These are phyloP conservation scores for Rossbeevera mucosa DNA, from an alignment of 768 basidiomycete genomes.

Conservation along the genomic window DNA sequence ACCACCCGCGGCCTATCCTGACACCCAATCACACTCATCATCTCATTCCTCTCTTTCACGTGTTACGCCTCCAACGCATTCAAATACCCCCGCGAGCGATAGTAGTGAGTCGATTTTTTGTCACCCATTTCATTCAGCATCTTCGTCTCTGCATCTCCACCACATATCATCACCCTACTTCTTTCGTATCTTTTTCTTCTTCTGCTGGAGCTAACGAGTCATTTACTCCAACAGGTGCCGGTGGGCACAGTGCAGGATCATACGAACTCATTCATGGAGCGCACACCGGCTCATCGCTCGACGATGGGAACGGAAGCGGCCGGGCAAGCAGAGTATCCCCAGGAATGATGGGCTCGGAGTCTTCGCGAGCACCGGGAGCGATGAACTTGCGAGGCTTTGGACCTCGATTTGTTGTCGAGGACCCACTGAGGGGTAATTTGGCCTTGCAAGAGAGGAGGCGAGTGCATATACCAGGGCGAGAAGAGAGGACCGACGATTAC, in stretches of 20 bases:
- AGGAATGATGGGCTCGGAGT: conserved; percentile 6
- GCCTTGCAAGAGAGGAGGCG: conserved; percentile 2
- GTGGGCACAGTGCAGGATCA: conserved; percentile 17
- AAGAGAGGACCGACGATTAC: not conserved
- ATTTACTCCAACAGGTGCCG: conserved; percentile 12
- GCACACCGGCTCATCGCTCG: conserved; percentile 18
- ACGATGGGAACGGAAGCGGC: conserved; percentile 12
- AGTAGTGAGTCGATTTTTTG: conserved; percentile 19
- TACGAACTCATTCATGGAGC: conserved; percentile 21
- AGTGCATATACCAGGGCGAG: not conserved
- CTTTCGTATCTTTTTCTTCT: not conserved
- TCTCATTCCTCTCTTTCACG: conserved; percentile 17
- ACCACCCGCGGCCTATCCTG: not conserved
- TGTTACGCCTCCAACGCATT: conserved; percentile 22
- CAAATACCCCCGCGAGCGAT: conserved; percentile 26
- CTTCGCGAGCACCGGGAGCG: conserved; percentile 9
- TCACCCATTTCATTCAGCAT: not conserved
- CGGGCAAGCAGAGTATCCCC: conserved; percentile 13
- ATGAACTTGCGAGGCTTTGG: not conserved
- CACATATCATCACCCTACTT: not conserved
- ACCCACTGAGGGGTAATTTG: not conserved
- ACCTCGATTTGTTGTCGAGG: not conserved
- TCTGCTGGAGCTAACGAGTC: not conserved
- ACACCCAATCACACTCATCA: conserved; percentile 14
- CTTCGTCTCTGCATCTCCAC: not conserved